Conservation (phyloP, 352 stramenopile genomes). For the Pythium pyrilobum region DNA sequence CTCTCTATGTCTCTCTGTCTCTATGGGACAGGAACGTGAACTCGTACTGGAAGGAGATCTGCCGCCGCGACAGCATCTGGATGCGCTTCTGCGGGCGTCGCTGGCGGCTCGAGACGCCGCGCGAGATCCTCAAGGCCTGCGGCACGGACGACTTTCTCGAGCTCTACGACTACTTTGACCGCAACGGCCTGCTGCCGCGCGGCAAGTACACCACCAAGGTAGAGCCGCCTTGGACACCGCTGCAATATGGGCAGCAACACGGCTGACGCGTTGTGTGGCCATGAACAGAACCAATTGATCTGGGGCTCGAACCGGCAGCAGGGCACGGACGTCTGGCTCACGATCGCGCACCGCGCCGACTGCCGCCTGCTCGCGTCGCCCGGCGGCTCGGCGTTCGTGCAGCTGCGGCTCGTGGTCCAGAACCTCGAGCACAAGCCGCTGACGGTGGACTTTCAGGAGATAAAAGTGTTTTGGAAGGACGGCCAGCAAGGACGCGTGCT, state of each 20-base stretch:
- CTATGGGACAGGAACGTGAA: constrained; percentile 43
- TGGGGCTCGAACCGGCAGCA: constrained; percentile 64
- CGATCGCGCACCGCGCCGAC: constrained; percentile 60
- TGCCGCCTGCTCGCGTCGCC: constrained; percentile 37
- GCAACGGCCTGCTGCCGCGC: constrained; percentile 44
- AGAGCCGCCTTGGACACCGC: background rate
- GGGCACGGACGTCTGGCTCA: constrained; percentile 69
- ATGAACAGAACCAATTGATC: constrained; percentile 41
- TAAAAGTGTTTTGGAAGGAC: constrained; percentile 70
- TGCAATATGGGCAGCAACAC: too few relatives aligned
- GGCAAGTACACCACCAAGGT: constrained; percentile 68
- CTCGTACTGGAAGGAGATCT: constrained; percentile 42
- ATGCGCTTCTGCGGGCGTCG: constrained; percentile 35
- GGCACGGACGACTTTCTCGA: constrained; percentile 47
- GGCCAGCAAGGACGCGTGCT: constrained; percentile 45
- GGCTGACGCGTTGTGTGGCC: background rate
- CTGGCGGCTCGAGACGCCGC: constrained; percentile 42
- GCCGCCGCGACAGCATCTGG: constrained; percentile 49
- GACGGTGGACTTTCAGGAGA: constrained; percentile 52
- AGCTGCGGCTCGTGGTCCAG: constrained; percentile 65
- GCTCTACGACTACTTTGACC: constrained; percentile 59
- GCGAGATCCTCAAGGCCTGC: constrained; percentile 36
- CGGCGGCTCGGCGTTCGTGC: constrained; percentile 36
- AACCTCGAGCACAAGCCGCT: constrained; percentile 52
- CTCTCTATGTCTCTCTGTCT: too few relatives aligned